Evolutionary conservation across 129 eudicot species (phyloP).

Genomic region (Glebionis coronaria): DNA sequence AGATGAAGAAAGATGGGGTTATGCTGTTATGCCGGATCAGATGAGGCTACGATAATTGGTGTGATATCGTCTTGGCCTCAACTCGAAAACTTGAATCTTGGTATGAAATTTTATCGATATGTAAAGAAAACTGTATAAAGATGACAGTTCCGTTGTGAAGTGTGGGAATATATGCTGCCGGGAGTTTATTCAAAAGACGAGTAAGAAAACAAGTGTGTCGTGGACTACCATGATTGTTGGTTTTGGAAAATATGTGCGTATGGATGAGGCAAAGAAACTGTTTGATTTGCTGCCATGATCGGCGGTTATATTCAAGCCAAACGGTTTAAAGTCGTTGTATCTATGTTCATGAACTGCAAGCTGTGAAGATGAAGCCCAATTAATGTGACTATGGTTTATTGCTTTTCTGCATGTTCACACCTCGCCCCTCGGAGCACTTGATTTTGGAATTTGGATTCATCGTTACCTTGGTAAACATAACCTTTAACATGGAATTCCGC

Average conservation of each 20-base stretch:
- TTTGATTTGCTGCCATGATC: conserved; percentile 58
- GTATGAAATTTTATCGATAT: conserved; percentile 45
- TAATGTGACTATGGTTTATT: conserved; percentile 63
- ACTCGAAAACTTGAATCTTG: conserved; percentile 48
- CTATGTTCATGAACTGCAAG: conserved; percentile 59
- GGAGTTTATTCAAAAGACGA: conserved; percentile 49
- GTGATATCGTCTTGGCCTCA: conserved; percentile 55
- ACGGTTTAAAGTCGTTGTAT: conserved; percentile 50
- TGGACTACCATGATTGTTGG: conserved; percentile 75
- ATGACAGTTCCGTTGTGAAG: conserved; percentile 44
- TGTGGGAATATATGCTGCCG: conserved; percentile 54
- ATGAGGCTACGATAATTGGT: conserved; percentile 76
- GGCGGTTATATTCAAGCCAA: conserved; percentile 60
- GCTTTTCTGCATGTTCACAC: conserved; percentile 66
- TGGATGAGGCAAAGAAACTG: conserved; percentile 49
- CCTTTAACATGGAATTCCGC: conserved; percentile 48
- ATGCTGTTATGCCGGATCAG: too few species aligned
- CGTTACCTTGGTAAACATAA: conserved; percentile 43
- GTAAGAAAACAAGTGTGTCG: conserved; percentile 50
- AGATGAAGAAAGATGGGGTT: conserved; percentile 43
- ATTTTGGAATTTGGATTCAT: conserved; percentile 78
- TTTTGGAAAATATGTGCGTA: conserved; percentile 46
- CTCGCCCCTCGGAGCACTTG: conserved; percentile 83
- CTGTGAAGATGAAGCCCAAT: conserved; percentile 40
- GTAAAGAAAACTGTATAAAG: conserved; percentile 32